Percentiles rank a stretch among this genome's conserved stretches.
phyloP scores from a whole-genome alignment of 768 basidiomycete genomes.

The Russula ochroleuca region DNA sequence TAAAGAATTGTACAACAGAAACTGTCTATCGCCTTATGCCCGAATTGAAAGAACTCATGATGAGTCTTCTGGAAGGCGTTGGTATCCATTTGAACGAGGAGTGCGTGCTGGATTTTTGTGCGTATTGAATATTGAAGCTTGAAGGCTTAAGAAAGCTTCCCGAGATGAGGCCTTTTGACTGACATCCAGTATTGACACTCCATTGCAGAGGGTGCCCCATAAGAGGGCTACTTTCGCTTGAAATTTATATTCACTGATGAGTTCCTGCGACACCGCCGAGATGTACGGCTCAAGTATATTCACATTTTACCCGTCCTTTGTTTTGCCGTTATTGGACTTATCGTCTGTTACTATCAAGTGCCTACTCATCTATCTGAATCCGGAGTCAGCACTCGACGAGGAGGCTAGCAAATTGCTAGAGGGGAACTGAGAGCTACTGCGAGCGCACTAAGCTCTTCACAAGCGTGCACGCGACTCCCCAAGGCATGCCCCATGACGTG shows the following conservation, averaged over 20 bases:
- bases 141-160: conserved; percentile 75
- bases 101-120: conserved; percentile 79
- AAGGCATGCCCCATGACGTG: conserved; percentile 40
- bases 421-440: conserved; percentile 85
- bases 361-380: conserved; percentile 93
- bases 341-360: conserved; percentile 95
- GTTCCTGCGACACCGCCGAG: conserved; percentile 90
- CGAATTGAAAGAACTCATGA: conserved; percentile 76
- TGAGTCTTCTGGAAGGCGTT: conserved; percentile 87
- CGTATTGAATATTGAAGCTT: too few relatives aligned
- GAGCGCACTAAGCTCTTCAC: conserved; percentile 85
- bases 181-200: conserved; percentile 5
- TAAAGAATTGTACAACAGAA: not conserved
- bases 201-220: conserved; percentile 60
- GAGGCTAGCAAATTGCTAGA: conserved; percentile 90
- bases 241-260: conserved; percentile 90
- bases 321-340: too few relatives aligned
- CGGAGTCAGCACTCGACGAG: conserved; percentile 93
- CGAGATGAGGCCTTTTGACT: not conserved
- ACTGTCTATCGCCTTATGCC: conserved; percentile 69
- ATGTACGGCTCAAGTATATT: conserved; percentile 67
- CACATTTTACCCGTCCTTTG: too few relatives aligned
- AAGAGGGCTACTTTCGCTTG: conserved; percentile 69
- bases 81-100: conserved; percentile 82
- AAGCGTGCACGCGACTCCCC: conserved; percentile 84